A percentile compares a stretch with the other conserved stretches of the same genome.
Evolutionary conservation across 148 eudicot genomes (phyloP).

Genomic region (Rhododendron ovatum): DNA sequence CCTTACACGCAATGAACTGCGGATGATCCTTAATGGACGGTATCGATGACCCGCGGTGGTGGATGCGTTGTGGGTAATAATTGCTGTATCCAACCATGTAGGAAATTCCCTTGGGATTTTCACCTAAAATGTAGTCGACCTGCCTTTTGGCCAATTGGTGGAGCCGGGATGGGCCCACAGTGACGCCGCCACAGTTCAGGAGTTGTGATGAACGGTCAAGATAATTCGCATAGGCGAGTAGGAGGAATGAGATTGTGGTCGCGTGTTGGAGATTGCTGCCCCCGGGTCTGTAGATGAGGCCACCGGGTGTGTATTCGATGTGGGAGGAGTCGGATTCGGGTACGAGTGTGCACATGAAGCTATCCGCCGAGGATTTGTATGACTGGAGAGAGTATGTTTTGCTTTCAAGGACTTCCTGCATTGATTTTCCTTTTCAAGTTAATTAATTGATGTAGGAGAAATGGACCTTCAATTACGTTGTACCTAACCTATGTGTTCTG

Average conservation of each 20-base stretch:
- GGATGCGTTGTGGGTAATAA: constrained; percentile 62
- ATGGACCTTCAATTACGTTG: background rate
- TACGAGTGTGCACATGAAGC: constrained; percentile 81
- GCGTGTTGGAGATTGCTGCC: constrained; percentile 89
- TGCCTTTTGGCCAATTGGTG: constrained; percentile 73
- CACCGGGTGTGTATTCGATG: constrained; percentile 74
- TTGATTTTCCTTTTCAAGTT: background rate
- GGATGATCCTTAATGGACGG: constrained; percentile 72
- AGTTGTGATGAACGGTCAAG: constrained; percentile 41
- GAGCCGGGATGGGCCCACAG: constrained; percentile 40
- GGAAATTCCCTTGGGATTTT: constrained; percentile 81
- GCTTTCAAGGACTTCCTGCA: constrained; percentile 77
- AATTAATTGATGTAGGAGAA: background rate
- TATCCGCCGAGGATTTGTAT: constrained; percentile 83
- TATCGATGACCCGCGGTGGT: constrained; percentile 79
- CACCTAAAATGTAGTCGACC: constrained; percentile 82
- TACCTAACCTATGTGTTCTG: background rate
- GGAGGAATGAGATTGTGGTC: constrained; percentile 71
- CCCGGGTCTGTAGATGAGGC: constrained; percentile 77
- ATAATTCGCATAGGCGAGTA: constrained; percentile 68
- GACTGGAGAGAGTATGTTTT: constrained; percentile 53
- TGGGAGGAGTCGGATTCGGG: constrained; percentile 71
- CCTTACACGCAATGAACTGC: constrained; percentile 57
- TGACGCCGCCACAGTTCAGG: constrained; percentile 46
- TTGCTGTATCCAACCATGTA: constrained; percentile 87